Evolutionary conservation across 1,284 basidiomycete genomes (phyloP).

Genomic region (Wallemia hederae): DNA sequence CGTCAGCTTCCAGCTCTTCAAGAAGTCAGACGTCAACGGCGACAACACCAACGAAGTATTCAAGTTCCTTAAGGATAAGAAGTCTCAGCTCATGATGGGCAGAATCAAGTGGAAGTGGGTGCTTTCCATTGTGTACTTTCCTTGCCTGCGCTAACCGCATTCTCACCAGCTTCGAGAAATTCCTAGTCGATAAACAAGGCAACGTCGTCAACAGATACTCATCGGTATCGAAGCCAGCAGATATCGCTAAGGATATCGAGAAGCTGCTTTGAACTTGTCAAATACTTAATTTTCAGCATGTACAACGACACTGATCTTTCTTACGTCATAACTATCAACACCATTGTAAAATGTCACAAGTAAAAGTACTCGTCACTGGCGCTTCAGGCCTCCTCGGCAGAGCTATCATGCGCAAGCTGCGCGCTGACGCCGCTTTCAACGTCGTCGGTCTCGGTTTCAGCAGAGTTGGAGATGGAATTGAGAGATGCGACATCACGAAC

Average conservation of each 20-base stretch:
- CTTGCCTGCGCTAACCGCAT: conserved; percentile 11
- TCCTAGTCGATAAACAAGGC: conserved; percentile 16
- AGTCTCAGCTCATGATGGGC: conserved; percentile 10
- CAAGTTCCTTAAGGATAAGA: conserved; percentile 14
- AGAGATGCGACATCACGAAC: conserved; percentile 21
- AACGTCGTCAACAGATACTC: conserved; percentile 17
- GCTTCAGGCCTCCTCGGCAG: conserved; percentile 23
- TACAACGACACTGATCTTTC: background rate
- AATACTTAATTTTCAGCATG: too few relatives aligned
- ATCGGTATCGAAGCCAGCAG: conserved; percentile 11
- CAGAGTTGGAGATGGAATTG: conserved; percentile 14
- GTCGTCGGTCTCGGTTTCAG: conserved; percentile 18
- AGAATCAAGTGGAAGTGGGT: conserved; percentile 3
- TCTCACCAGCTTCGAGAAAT: conserved; percentile 19
- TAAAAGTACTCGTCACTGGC: conserved; percentile 11
- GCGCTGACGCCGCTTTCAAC: conserved; percentile 7
- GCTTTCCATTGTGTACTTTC: background rate
- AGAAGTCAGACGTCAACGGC: conserved; percentile 17
- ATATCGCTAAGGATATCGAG: background rate
- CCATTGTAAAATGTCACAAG: background rate
- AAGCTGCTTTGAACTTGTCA: background rate
- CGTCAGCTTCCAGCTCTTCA: conserved; percentile 10
- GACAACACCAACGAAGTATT: conserved; percentile 16
- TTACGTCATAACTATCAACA: background rate
- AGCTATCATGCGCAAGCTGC: conserved; percentile 15